phyloP scores from a whole-genome alignment of 257 asterid genomes.

The Capsicum chinense region DNA sequence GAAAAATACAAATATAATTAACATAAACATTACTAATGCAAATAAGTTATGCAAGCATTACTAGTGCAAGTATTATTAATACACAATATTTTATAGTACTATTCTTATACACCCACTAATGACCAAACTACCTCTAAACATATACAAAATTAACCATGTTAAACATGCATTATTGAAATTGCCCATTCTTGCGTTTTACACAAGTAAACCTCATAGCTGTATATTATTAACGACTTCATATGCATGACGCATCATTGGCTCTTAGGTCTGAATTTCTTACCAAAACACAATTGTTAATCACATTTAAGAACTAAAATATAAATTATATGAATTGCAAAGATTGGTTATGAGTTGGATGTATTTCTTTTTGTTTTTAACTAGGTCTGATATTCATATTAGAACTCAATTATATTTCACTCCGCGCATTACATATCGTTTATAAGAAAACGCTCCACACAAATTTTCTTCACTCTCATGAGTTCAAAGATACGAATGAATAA shows the following conservation, averaged over 20 bases:
- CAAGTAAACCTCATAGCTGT: constrained; percentile 4
- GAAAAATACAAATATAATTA: too few species aligned
- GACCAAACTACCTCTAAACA: not conserved
- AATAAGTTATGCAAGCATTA: too few species aligned
- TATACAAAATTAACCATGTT: not conserved
- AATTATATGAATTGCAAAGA: not conserved
- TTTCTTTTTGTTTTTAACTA: too few species aligned
- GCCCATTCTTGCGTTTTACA: not conserved
- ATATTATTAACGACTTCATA: not conserved
- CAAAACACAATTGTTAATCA: constrained; percentile 14
- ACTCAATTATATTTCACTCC: not conserved
- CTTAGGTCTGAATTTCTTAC: not conserved
- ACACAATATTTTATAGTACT: too few species aligned
- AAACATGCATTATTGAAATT: not conserved
- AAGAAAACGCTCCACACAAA: too few species aligned
- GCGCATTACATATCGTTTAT: not conserved
- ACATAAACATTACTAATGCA: too few species aligned
- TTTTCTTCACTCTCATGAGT: too few species aligned
- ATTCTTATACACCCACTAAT: too few species aligned
- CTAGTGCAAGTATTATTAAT: too few species aligned
- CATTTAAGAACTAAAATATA: not conserved
- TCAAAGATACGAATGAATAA: too few species aligned
- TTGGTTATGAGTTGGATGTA: not conserved
- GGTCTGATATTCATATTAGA: too few species aligned
- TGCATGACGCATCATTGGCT: not conserved